These are phyloP conservation scores for Verticillium longisporum DNA, from an alignment of 2,329 filamentous ascomycete species.

Conservation along the genomic window DNA sequence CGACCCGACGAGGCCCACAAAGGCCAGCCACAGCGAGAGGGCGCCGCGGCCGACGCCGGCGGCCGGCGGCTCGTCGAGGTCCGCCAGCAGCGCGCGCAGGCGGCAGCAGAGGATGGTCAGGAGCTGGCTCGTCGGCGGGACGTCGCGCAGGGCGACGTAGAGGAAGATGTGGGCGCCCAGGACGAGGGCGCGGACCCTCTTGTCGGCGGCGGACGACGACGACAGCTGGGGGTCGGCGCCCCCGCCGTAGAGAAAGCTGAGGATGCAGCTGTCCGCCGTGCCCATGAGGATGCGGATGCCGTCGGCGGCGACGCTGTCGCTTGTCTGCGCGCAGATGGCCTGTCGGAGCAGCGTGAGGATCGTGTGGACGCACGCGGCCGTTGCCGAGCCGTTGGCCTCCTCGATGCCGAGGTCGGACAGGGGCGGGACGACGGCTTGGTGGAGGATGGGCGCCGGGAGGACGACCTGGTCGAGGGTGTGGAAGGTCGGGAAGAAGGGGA, in stretches of 20 bases:
- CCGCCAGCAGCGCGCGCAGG: conserved; percentile 6
- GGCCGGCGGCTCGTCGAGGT: conserved; percentile 2
- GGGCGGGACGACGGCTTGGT: conserved; percentile 5
- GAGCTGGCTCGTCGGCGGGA: conserved; percentile 10
- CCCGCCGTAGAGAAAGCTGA: conserved; percentile 8
- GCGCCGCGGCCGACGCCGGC: conserved; percentile 2
- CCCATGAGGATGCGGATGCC: conserved; percentile 12
- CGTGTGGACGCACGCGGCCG: not conserved
- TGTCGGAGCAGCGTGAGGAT: conserved; percentile 9
- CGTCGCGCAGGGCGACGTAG: conserved; percentile 8
- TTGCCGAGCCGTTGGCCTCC: not conserved
- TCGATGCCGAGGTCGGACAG: conserved; percentile 4
- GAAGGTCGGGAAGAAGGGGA: conserved; percentile 11
- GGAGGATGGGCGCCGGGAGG: conserved; percentile 5
- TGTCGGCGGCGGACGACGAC: not conserved
- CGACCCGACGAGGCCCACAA: conserved; percentile 9
- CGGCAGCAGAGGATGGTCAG: conserved; percentile 6
- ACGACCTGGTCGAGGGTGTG: conserved; percentile 11
- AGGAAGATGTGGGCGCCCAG: conserved; percentile 11
- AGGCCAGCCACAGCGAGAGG: conserved; percentile 9
- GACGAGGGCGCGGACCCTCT: conserved; percentile 5
- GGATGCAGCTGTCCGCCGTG: conserved; percentile 10
- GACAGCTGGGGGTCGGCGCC: not conserved
- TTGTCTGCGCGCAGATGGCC: conserved; percentile 5
- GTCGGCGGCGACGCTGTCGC: conserved; percentile 5